phyloP scores from a whole-genome alignment of 768 basidiomycete genomes.

The Antrodiella citrinella region DNA sequence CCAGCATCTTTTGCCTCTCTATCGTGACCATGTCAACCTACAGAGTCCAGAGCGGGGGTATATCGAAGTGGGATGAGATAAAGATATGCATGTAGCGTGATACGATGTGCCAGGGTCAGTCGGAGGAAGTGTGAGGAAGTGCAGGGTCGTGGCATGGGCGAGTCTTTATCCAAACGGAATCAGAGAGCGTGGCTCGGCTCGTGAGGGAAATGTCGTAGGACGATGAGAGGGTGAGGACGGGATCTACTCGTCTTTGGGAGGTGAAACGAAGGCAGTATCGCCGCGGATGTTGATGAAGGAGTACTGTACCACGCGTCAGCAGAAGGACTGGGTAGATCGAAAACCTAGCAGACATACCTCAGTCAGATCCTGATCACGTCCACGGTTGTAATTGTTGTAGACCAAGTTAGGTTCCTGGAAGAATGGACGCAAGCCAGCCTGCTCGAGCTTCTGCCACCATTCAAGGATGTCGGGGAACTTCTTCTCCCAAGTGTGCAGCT shows the following conservation, averaged over 20 bases:
- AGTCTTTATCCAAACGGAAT: too few relatives aligned
- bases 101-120: neutral
- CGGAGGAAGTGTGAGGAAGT: neutral
- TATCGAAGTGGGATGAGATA: neutral
- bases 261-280: conserved; percentile 27
- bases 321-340: too few relatives aligned
- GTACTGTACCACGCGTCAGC: conserved; percentile 24
- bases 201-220: neutral
- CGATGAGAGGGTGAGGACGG: neutral
- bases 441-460: conserved; percentile 65
- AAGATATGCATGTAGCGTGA: neutral
- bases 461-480: conserved; percentile 39
- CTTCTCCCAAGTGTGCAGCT: conserved; percentile 39
- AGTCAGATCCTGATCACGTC: conserved; percentile 25
- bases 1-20: neutral
- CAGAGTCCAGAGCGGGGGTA: neutral
- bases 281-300: conserved; percentile 41
- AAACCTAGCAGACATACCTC: conserved; percentile 23
- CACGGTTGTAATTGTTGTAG: conserved; percentile 29
- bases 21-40: neutral
- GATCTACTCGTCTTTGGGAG: neutral
- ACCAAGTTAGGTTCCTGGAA: conserved; percentile 52
- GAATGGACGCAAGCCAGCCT: conserved; percentile 60
- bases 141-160: neutral
- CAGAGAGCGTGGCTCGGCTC: neutral